Evolutionary conservation across 2,329 filamentous ascomycete species (phyloP), one percentile per base, ranked within the genome.

Genomic region (Byssoonygena ceratinophila): DNA sequence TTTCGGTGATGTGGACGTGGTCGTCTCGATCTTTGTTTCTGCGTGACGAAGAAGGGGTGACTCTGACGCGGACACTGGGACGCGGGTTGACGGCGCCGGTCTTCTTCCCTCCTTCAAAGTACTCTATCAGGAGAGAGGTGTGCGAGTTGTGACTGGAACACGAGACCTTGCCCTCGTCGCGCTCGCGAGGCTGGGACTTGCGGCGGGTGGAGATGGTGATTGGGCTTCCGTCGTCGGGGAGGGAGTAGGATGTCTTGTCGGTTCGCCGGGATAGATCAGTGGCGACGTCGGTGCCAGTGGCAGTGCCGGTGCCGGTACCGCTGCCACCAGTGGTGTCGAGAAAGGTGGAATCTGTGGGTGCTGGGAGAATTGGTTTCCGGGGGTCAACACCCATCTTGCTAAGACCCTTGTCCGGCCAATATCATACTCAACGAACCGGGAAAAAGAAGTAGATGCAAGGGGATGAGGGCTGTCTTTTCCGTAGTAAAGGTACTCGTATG

Each of bases 51-150:
- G 85, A 88, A 12, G 90, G 90, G 12, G 87, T 94, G 57, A 95
- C 78, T 60, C 83, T 79, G 51, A 87, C 84, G 60, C 84, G 74
- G 51, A 96, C 87, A 66, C 88, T 94, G 11, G 90, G 89, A 60
- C 85, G 83, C 61, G 85, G 83, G 60, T 81, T 78, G 31, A 75
- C 72, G 63, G 63, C 61, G 53, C 60, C 75, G 75, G 61, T 75
- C 48, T 62, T 76, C 53, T 78, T 72, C 57, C 83, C 81, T 59
- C 82, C 86, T 71, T 95, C 90, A 64, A 94, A 96, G 70, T 94
- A 95, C 71, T 96, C 90, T 63, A 96, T 96, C 62, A 96, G 76
- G 59, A 96, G 76, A 53, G 87, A 94, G 34, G 90, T 94, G 72
- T 94, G 89, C 43, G 87, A 94, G 61, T 80, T 70, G 41, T 78